Percentiles rank a stretch among this genome's conserved stretches.
phyloP scores from a whole-genome alignment of 1,284 basidiomycete genomes.

The Rhodofomes roseus region DNA sequence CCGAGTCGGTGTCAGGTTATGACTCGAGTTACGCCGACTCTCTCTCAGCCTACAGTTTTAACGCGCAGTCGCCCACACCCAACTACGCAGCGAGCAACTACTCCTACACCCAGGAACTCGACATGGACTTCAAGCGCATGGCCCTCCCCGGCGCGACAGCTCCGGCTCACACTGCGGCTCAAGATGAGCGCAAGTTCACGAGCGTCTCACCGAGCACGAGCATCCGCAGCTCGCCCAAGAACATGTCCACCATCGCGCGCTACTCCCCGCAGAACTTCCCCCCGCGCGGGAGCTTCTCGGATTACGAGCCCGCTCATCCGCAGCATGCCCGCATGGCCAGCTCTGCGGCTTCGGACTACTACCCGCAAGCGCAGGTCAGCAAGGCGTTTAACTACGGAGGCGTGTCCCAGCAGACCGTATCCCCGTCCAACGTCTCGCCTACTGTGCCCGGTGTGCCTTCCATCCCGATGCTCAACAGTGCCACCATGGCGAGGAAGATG shows the following conservation, averaged over 20 bases:
- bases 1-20: conserved; percentile 56
- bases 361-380: conserved; percentile 25
- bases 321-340: conserved; percentile 34
- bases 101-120: conserved; percentile 61
- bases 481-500: conserved; percentile 17
- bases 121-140: conserved; percentile 69
- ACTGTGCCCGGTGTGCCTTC: conserved; percentile 42
- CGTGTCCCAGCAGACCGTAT: conserved; percentile 5
- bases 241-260: conserved; percentile 28
- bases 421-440: conserved; percentile 43
- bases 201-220: conserved; percentile 57
- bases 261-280: conserved; percentile 26
- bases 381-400: conserved; percentile 26
- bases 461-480: conserved; percentile 34
- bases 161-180: background rate
- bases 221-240: conserved; percentile 44
- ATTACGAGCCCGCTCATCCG: conserved; percentile 47
- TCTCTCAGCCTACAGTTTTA: conserved; percentile 64
- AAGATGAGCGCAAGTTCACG: conserved; percentile 39
- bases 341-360: conserved; percentile 50
- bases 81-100: conserved; percentile 66
- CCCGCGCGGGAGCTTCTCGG: conserved; percentile 54
- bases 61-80: conserved; percentile 47
- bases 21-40: conserved; percentile 51
- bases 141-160: conserved; percentile 16